phyloP scores from a whole-genome alignment of 2,329 filamentous ascomycete species.

The Aspergillus fumigatus region DNA sequence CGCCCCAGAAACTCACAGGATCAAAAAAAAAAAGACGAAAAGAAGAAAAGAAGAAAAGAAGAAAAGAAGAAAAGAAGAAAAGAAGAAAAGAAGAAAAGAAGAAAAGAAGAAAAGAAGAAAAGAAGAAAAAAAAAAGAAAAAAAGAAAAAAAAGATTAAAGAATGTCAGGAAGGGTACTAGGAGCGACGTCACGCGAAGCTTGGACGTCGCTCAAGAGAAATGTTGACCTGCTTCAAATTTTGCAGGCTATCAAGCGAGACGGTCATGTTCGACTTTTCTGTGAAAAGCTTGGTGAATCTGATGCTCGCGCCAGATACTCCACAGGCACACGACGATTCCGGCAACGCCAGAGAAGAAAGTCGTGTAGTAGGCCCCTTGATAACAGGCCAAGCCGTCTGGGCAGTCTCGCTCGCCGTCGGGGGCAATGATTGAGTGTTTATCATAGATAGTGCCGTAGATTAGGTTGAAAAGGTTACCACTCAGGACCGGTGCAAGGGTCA shows the following conservation, averaged over 20 bases:
- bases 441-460: constrained; percentile 80
- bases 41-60: no score
- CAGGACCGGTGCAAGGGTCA: constrained; percentile 83
- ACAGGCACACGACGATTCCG: constrained; percentile 66
- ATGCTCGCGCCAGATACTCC: constrained; percentile 41
- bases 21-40: neutral
- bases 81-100: neutral
- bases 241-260: constrained; percentile 23
- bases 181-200: no score
- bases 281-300: constrained; percentile 21
- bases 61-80: no score
- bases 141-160: neutral
- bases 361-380: constrained; percentile 72
- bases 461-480: constrained; percentile 91
- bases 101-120: neutral
- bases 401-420: constrained; percentile 69
- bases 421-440: constrained; percentile 68
- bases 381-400: constrained; percentile 72
- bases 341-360: constrained; percentile 68
- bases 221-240: no score
- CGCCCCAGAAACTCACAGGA: neutral
- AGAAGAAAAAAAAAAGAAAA: neutral
- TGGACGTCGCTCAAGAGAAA: neutral
- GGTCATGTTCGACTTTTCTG: constrained; percentile 29
- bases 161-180: neutral